Evolutionary conservation across 129 eudicot species (phyloP).

Genomic region (Lactuca sativa): DNA sequence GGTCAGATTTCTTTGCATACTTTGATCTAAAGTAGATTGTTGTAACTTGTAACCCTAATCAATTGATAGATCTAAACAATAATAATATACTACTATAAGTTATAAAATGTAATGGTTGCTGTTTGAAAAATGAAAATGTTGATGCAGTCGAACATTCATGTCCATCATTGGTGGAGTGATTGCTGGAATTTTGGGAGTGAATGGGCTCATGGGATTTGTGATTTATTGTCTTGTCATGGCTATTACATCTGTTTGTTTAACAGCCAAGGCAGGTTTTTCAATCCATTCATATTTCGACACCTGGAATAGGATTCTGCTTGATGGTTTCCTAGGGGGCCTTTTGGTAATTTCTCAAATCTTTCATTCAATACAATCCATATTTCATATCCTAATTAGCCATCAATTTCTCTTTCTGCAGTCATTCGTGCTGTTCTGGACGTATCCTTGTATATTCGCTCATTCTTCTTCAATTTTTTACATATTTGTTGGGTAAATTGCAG

Average conservation of each 20-base stretch:
- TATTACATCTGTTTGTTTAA: conserved; percentile 71
- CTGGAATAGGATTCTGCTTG: conserved; percentile 80
- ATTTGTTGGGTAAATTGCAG: not conserved
- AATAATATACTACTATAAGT: no score
- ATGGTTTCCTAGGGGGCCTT: conserved; percentile 91
- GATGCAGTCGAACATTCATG: conserved; percentile 94
- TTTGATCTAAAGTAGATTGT: not conserved
- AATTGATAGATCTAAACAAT: no score
- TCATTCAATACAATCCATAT: not conserved
- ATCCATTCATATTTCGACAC: conserved; percentile 81
- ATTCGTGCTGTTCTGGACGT: conserved; percentile 90
- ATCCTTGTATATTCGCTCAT: conserved; percentile 42
- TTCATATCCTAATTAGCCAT: conserved; percentile 12
- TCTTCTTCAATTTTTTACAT: not conserved
- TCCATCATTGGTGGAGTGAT: conserved; percentile 94
- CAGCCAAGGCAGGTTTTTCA: conserved; percentile 82
- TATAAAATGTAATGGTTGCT: not conserved
- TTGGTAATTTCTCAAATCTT: conserved; percentile 48
- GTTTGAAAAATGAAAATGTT: no score
- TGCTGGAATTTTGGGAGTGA: conserved; percentile 87
- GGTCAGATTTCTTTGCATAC: conserved; percentile 41
- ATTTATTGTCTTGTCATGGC: conserved; percentile 84
- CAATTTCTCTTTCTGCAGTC: conserved; percentile 57
- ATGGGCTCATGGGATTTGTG: conserved; percentile 78
- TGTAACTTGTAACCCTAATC: no score